Conservation (phyloP, 805 yeast species). For the Barnettozyma sucrosica region DNA sequence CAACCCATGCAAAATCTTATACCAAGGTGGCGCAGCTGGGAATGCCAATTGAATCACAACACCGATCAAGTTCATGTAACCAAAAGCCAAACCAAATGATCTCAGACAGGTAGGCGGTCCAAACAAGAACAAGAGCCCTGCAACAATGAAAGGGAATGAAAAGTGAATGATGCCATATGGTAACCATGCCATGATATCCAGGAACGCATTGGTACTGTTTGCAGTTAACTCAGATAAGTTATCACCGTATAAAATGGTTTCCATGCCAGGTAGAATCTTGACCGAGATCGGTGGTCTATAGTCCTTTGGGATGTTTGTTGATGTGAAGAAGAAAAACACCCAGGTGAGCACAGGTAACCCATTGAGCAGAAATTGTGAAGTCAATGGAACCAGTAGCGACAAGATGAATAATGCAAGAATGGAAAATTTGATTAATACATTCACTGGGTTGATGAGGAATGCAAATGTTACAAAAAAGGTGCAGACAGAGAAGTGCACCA, state of each 20-base stretch:
- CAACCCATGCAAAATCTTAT: slow-evolving; percentile 75
- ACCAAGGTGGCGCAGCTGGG: slow-evolving; percentile 99
- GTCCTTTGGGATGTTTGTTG: slow-evolving; percentile 63
- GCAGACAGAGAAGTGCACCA: slow-evolving; percentile 45
- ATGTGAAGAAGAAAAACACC: slow-evolving; percentile 76
- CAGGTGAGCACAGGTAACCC: slow-evolving; percentile 83
- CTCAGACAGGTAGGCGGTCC: slow-evolving; percentile 87
- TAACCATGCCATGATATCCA: slow-evolving; percentile 89
- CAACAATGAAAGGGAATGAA: slow-evolving; percentile 84
- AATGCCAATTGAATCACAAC: slow-evolving; percentile 75
- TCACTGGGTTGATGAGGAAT: slow-evolving; percentile 51
- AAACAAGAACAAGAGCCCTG: slow-evolving; percentile 70
- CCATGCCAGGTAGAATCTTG: slow-evolving; percentile 84
- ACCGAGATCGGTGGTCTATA: slow-evolving; percentile 89
- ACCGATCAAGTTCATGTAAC: slow-evolving; percentile 86
- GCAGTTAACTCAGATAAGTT: slow-evolving; percentile 81
- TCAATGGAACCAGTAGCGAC: slow-evolving; percentile 60
- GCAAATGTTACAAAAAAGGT: slow-evolving; percentile 51
- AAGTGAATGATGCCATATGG: slow-evolving; percentile 93
- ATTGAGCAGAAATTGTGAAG: slow-evolving; percentile 77
- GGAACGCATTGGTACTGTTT: slow-evolving; percentile 51
- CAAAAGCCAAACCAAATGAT: slow-evolving; percentile 87
- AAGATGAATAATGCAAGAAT: slow-evolving; percentile 35
- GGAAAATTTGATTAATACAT: slow-evolving; percentile 33
- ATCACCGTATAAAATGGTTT: slow-evolving; percentile 88